Evolutionary conservation across 2,329 filamentous ascomycete genomes (phyloP), one percentile per base, ranked within the genome.

Genomic region (Trichoderma lentiforme): DNA sequence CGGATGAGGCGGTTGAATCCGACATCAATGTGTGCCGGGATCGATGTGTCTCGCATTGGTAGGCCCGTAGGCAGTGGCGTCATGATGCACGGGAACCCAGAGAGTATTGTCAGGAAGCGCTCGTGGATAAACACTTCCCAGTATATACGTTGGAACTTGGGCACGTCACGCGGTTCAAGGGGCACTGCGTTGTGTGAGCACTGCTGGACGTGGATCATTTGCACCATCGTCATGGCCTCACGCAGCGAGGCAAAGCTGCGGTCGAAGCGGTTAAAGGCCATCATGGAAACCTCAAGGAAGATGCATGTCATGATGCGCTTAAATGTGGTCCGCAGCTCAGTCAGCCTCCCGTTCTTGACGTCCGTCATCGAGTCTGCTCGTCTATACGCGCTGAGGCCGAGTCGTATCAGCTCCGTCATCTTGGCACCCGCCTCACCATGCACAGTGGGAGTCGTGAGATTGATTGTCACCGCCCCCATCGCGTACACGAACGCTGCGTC

Each of bases 61-160:
- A 80, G 74, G 4, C 79, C 79, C 1, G 77, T 77, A 18, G 74
- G 71, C 7, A 83, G 78, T 0, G 81, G 79, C 9, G 75, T 74
- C 72, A 83, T 75, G 18, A 79, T 76, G 32, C 80, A 80, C 2
- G 82, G 81, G 6, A 83, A 83, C 57, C 86, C 86, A 51, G 86
- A 83, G 4, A 85, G 79, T 30, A 88, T 84, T 39, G 84, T 84
- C n/a, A 86, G 75, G 75, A 88, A 89, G 18, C 87, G 83, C 75
- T 76, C 75, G 68, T 76, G 75, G 28, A 76, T 75, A 36, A 76
- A 76, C 26, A 74, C 74, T 47, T 76, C 74, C 75, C 75, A 76
- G 70, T 76, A 76, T 64, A 76, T 74, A 21, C 75, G 65, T 34
- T 77, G 76, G 12, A 71, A 74, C 43, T 75, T 74, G 12, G 74